phyloP scores from a whole-genome alignment of 192 early-diverging fungal species.

The Backusella psychrophila region DNA sequence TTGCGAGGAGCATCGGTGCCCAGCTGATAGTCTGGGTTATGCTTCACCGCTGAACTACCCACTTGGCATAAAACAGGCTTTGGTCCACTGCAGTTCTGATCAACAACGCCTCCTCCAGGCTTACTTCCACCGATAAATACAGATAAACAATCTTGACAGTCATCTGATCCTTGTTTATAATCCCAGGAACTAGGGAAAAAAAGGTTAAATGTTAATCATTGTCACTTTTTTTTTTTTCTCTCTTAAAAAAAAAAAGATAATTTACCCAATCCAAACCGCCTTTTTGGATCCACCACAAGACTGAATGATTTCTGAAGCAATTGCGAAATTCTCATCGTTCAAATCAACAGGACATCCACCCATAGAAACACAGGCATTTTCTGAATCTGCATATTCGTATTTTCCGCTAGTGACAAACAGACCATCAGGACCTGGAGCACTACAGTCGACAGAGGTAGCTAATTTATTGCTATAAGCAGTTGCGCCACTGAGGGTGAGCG shows the following conservation, averaged over 20 bases:
- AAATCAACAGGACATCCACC: constrained; percentile 6
- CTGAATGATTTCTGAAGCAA: not conserved
- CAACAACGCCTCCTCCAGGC: not conserved
- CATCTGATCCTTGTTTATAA: not conserved
- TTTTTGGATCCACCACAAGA: not conserved
- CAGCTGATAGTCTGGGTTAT: not conserved
- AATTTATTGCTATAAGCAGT: not conserved
- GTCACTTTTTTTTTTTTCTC: too few species aligned
- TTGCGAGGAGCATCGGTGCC: not conserved
- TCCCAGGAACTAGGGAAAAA: constrained; percentile 5
- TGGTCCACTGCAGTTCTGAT: not conserved
- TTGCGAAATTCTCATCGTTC: not conserved
- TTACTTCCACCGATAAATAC: not conserved
- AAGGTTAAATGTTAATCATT: not conserved
- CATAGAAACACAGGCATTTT: not conserved
- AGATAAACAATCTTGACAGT: not conserved
- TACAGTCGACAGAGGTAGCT: not conserved
- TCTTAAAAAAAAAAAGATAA: not conserved
- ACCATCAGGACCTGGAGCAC: not conserved
- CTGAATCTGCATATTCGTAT: not conserved
- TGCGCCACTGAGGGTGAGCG: not conserved
- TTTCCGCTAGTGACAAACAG: not conserved
- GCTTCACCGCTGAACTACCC: not conserved
- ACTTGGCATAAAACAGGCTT: constrained; percentile 1
- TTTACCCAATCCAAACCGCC: constrained; percentile 1